A percentile compares a stretch with the other conserved stretches of the same genome.
These are phyloP conservation scores for Chrysoporthe puriensis DNA, from an alignment of 2,329 filamentous ascomycete genomes.

Conservation along the genomic window DNA sequence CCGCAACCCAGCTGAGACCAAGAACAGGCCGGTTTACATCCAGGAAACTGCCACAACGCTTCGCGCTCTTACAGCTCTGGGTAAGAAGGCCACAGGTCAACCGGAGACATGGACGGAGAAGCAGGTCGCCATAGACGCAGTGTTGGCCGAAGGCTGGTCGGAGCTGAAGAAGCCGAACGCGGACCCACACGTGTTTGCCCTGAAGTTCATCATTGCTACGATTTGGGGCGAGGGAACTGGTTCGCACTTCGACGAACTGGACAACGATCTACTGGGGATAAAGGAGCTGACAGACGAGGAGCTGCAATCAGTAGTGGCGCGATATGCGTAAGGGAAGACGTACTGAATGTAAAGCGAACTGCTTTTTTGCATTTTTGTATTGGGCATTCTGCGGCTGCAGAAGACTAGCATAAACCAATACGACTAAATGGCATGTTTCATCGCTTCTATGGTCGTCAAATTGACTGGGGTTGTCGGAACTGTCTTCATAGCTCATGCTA, in stretches of 20 bases:
- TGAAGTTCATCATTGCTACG: conserved; percentile 37
- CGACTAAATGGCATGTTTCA: too few relatives aligned
- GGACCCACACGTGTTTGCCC: conserved; percentile 32
- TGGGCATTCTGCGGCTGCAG: too few relatives aligned
- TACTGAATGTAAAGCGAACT: neutral
- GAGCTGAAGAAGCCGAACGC: conserved; percentile 38
- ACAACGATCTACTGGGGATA: conserved; percentile 45
- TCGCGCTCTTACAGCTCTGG: conserved; percentile 18
- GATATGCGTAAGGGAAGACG: conserved; percentile 12
- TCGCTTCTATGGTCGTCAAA: too few relatives aligned
- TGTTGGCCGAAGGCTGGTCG: conserved; percentile 35
- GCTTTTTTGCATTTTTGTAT: too few relatives aligned
- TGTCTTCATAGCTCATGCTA: too few relatives aligned
- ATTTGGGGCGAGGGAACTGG: conserved; percentile 42
- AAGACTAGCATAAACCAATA: too few relatives aligned
- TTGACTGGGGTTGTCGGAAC: too few relatives aligned
- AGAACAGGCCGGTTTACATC: conserved; percentile 35
- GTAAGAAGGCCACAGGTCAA: conserved; percentile 21
- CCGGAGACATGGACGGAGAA: conserved; percentile 32
- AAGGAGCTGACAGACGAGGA: conserved; percentile 39
- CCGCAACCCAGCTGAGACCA: conserved; percentile 35
- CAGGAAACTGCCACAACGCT: conserved; percentile 27
- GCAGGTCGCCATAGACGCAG: conserved; percentile 35
- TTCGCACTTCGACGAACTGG: conserved; percentile 36
- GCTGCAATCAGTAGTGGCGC: conserved; percentile 36